A percentile compares a stretch with the other conserved stretches of the same genome.
phyloP scores from a whole-genome alignment of 768 basidiomycete genomes.

The Rhodocollybia butyracea region DNA sequence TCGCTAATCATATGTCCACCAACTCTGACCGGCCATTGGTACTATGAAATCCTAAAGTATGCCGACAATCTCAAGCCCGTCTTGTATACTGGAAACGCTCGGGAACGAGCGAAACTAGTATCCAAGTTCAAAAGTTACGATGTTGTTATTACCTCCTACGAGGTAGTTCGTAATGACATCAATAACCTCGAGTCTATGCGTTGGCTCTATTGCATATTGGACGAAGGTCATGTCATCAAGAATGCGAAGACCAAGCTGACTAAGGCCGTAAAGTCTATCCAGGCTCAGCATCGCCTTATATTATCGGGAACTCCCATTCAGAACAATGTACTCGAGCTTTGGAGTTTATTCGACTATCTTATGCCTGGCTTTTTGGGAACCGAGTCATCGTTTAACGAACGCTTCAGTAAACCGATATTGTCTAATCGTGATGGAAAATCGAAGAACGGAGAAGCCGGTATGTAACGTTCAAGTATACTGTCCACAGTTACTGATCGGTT shows the following conservation, averaged over 20 bases:
- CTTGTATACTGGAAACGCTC: conserved; percentile 84
- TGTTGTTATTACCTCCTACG: conserved; percentile 96
- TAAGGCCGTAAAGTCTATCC: conserved; percentile 89
- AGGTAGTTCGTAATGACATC: conserved; percentile 95
- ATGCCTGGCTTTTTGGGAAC: conserved; percentile 99
- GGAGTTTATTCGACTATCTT: conserved; percentile 98
- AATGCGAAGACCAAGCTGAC: conserved; percentile 98
- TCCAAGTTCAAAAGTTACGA: conserved; percentile 69
- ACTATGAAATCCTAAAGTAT: conserved; percentile 95
- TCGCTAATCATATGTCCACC: conserved; percentile 96
- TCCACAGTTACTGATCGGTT: neutral
- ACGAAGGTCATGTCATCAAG: conserved; percentile 99
- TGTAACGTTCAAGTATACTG: conserved; percentile 22
- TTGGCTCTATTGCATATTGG: conserved; percentile 96
- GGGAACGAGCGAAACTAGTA: conserved; percentile 72
- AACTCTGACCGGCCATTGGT: conserved; percentile 98
- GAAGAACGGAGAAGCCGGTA: conserved; percentile 92
- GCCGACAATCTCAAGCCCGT: conserved; percentile 79
- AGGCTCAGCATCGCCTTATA: conserved; percentile 90
- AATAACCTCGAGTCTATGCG: conserved; percentile 63
- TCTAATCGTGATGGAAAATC: conserved; percentile 94
- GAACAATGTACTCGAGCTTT: conserved; percentile 96
- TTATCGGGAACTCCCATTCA: conserved; percentile 98
- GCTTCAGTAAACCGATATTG: conserved; percentile 93
- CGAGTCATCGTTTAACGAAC: conserved; percentile 90